Conservation (phyloP, 2,329 filamentous ascomycete genomes). For the Spiromastix sp. region DNA sequence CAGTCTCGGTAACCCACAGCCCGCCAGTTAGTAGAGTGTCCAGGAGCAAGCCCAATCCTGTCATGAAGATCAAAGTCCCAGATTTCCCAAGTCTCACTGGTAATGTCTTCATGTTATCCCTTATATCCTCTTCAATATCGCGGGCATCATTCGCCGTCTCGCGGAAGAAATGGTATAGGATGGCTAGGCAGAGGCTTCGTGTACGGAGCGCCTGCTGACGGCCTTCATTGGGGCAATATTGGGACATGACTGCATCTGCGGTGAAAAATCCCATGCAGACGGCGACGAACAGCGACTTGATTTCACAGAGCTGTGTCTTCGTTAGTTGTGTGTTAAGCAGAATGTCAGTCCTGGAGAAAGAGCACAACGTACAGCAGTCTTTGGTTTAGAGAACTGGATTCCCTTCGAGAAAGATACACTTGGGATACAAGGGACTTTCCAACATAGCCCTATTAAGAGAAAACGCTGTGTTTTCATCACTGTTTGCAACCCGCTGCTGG, state of each 20-base stretch:
- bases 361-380: background rate
- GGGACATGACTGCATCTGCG: conserved; percentile 3
- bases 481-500: background rate
- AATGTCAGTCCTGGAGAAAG: background rate
- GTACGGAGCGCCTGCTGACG: conserved; percentile 2
- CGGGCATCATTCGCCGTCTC: conserved; percentile 8
- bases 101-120: conserved; percentile 6
- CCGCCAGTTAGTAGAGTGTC: conserved; percentile 1
- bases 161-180: conserved; percentile 10
- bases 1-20: background rate
- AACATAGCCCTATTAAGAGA: conserved; percentile 1
- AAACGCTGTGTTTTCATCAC: conserved; percentile 3
- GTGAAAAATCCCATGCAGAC: conserved; percentile 4
- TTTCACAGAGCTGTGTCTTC: conserved; percentile 1
- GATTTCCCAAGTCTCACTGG: conserved; percentile 5
- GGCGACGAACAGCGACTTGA: conserved; percentile 3
- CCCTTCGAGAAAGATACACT: background rate
- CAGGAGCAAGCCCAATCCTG: background rate
- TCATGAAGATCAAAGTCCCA: background rate
- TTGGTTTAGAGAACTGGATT: background rate
- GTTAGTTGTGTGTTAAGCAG: background rate
- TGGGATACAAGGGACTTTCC: conserved; percentile 3
- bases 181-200: conserved; percentile 7
- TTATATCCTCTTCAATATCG: conserved; percentile 8
- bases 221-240: background rate